These are phyloP conservation scores for Neofusicoccum parvum DNA, from an alignment of 2,329 filamentous ascomycete species.

Conservation along the genomic window DNA sequence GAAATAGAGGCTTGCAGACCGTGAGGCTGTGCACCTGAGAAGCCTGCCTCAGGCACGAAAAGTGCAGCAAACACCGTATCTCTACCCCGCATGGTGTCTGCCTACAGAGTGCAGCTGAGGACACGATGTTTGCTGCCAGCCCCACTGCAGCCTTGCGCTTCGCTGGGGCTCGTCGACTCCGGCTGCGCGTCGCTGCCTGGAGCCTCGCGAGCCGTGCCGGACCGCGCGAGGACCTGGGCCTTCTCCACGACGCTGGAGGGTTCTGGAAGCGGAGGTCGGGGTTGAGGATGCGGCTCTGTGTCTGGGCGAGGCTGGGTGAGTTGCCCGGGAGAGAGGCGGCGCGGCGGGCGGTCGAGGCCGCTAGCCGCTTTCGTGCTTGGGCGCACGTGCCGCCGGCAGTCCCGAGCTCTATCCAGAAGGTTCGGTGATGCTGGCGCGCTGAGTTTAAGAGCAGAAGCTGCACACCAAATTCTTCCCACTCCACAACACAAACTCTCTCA, in stretches of 20 bases:
- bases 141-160: slow-evolving; percentile 5
- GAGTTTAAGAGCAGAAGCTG: slow-evolving; percentile 22
- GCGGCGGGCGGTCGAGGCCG: background rate
- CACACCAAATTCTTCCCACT: slow-evolving; percentile 10
- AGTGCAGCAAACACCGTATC: background rate
- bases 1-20: background rate
- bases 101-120: background rate
- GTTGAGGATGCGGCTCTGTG: slow-evolving; percentile 2
- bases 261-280: slow-evolving; percentile 12
- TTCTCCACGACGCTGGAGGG: slow-evolving; percentile 10
- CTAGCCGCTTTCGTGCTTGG: slow-evolving; percentile 11
- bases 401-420: slow-evolving; percentile 23
- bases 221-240: background rate
- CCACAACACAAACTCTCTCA: slow-evolving; percentile 5
- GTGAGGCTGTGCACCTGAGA: background rate
- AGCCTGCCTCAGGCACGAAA: background rate
- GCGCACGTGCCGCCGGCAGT: background rate
- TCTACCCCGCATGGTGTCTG: background rate
- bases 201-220: background rate
- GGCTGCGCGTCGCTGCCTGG: background rate
- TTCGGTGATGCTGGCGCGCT: slow-evolving; percentile 21
- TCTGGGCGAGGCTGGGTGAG: background rate
- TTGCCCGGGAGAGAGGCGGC: slow-evolving; percentile 17
- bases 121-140: background rate
- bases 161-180: background rate